Evolutionary conservation across 805 yeast species (phyloP).

Genomic region (Candida coquimbonensis): DNA sequence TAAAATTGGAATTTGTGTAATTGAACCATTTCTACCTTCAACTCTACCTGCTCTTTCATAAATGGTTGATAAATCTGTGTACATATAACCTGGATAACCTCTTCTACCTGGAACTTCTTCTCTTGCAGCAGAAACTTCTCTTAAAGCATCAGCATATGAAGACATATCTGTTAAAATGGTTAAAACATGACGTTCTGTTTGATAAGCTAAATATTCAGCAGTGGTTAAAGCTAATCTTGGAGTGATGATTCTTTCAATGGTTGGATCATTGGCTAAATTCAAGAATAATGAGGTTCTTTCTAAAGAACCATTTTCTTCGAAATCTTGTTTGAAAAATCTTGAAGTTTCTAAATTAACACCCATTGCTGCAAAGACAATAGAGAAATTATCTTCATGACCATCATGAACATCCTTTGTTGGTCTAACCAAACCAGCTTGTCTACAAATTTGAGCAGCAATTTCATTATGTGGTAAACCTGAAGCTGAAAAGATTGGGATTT

Average conservation of each 20-base stretch:
- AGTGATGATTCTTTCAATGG: slow-evolving; percentile 98
- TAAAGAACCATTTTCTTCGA: slow-evolving; percentile 96
- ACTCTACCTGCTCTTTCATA: slow-evolving; percentile 99
- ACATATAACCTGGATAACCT: slow-evolving; percentile 99
- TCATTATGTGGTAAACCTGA: slow-evolving; percentile 99
- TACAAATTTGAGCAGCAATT: slow-evolving; percentile 99
- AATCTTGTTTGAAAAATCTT: slow-evolving; percentile 97
- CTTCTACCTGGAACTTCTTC: slow-evolving; percentile 99
- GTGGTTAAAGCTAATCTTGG: slow-evolving; percentile 98
- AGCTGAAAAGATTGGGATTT: slow-evolving; percentile 97
- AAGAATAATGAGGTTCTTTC: slow-evolving; percentile 96
- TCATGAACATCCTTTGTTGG: slow-evolving; percentile 99
- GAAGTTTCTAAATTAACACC: slow-evolving; percentile 99
- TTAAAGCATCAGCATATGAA: slow-evolving; percentile 98
- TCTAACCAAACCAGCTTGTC: slow-evolving; percentile 98
- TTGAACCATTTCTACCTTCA: slow-evolving; percentile 99
- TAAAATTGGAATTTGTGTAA: slow-evolving; percentile 96
- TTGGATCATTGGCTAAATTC: slow-evolving; percentile 98
- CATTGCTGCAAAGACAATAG: slow-evolving; percentile 99
- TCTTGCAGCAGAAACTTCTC: slow-evolving; percentile 99
- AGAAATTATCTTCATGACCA: slow-evolving; percentile 99
- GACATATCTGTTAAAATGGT: slow-evolving; percentile 99
- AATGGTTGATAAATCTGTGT: slow-evolving; percentile 97
- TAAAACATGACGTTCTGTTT: slow-evolving; percentile 97
- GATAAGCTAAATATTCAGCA: slow-evolving; percentile 97